Evolutionary conservation across 805 yeast genomes (phyloP), one percentile per base, ranked within the genome.

Genomic region (Novakomyces olei): DNA sequence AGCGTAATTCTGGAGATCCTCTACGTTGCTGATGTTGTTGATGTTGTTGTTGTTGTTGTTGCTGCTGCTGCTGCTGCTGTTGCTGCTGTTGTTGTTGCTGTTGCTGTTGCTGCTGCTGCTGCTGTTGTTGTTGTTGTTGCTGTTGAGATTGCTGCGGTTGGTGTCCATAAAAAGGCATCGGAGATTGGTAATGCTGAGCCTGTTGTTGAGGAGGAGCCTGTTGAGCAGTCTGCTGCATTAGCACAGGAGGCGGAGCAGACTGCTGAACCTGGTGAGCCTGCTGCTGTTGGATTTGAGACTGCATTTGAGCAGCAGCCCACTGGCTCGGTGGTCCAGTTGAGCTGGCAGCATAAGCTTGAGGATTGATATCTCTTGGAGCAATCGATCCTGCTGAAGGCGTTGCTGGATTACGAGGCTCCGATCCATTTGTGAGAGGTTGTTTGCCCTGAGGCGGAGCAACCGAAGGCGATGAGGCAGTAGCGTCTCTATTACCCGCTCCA

Each of bases 71-170:
- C 37, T 47, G 55, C 36, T 44, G 55, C 36, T 43, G 54, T 37
- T 50, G 54, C 29, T 48, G 55, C 31, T 46, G 40, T 46, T 44
- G 45, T 5, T 46, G 41, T 9, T 54, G 54, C 26, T 47, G 49
- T 6, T 40, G 42, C 19, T 36, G 41, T 19, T 40, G 49, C n/a
- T 36, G 46, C 6, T 32, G 44, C 25, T 38, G 45, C 5, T 32
- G 43, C 33, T 41, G 46, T 34, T 30, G 34, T 23, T 40, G 45
- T 19, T 37, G 43, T 18, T 35, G 41, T 15, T 35, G 41, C 10
- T 22, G 39, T 12, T 25, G 33, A 20, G 19, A 36, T 17, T 30
- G 35, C 22, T 30, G 41, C 24, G 39, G 41, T 29, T 27, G 38
- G 30, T 12, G 42, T 26, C 26, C 31, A 26, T 30, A 34, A 29